Conservation (phyloP, 2,329 filamentous ascomycete species). For the Pestalotiopsis sp. region DNA sequence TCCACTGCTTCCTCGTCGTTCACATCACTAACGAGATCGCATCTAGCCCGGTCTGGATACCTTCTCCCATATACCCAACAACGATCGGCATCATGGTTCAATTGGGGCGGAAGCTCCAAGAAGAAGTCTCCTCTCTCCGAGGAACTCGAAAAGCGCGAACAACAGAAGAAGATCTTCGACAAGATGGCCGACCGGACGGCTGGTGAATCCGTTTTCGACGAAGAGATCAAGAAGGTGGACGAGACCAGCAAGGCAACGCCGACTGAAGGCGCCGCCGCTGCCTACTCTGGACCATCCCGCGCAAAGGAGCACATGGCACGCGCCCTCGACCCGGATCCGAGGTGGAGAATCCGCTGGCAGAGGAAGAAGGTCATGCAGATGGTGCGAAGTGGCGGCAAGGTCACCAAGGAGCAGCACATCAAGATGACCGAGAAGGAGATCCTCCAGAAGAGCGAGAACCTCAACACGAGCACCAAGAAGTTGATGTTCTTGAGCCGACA, state of each 20-base stretch:
- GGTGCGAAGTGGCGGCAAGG: constrained; percentile 67
- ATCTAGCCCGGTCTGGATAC: constrained; percentile 23
- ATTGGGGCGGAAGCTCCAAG: constrained; percentile 36
- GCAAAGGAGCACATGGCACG: constrained; percentile 57
- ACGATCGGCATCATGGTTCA: constrained; percentile 47
- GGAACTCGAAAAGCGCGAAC: constrained; percentile 36
- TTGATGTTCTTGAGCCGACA: constrained; percentile 83
- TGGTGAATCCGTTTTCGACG: constrained; percentile 65
- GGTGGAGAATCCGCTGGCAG: constrained; percentile 73
- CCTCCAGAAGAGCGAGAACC: constrained; percentile 64
- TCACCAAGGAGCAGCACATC: constrained; percentile 68
- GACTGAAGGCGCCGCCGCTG: constrained; percentile 8
- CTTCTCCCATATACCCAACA: constrained; percentile 35
- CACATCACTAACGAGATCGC: background rate
- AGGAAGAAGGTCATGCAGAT: constrained; percentile 81
- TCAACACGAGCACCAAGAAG: constrained; percentile 92
- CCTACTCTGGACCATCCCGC: constrained; percentile 39
- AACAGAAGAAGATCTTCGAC: constrained; percentile 45
- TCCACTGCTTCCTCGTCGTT: no score
- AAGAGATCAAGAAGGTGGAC: constrained; percentile 46
- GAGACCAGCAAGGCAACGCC: constrained; percentile 13
- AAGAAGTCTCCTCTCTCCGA: constrained; percentile 26
- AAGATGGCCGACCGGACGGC: constrained; percentile 47
- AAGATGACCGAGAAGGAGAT: constrained; percentile 63
- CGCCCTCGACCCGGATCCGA: constrained; percentile 75